Evolutionary conservation across 108 stramenopile species (phyloP).

Genomic region (Discostella pseudostelligera): DNA sequence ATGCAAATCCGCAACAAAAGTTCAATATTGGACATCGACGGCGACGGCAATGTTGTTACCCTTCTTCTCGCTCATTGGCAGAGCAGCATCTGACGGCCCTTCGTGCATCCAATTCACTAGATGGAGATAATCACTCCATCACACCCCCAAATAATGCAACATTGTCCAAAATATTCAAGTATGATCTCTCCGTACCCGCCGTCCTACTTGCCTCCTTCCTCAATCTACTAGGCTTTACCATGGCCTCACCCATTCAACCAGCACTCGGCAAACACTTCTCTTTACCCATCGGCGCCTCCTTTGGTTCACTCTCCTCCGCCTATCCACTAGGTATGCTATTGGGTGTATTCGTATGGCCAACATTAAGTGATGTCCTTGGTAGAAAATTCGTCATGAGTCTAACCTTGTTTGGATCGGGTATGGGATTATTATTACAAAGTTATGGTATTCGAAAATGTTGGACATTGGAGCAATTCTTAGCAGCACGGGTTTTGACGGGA

Average conservation of each 20-base stretch:
- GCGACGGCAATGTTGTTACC: too few species aligned
- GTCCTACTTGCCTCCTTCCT: constrained; percentile 63
- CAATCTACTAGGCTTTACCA: constrained; percentile 80
- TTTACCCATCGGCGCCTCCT: constrained; percentile 64
- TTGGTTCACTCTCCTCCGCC: constrained; percentile 71
- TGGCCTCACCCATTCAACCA: constrained; percentile 77
- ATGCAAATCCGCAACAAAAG: too few species aligned
- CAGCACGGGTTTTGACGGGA: constrained; percentile 65
- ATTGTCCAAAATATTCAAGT: constrained; percentile 1
- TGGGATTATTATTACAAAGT: constrained; percentile 65
- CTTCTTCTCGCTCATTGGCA: too few species aligned
- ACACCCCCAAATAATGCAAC: too few species aligned
- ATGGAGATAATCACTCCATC: too few species aligned
- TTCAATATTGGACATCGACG: too few species aligned
- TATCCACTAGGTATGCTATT: constrained; percentile 82
- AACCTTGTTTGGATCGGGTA: constrained; percentile 56
- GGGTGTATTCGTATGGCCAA: constrained; percentile 74
- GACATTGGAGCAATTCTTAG: constrained; percentile 55
- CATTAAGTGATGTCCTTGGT: constrained; percentile 62
- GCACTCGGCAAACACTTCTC: constrained; percentile 72
- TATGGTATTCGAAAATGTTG: constrained; percentile 42
- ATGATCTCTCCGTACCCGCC: constrained; percentile 47
- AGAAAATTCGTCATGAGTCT: constrained; percentile 58
- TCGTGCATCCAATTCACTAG: too few species aligned
- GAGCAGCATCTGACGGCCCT: too few species aligned